Conservation (phyloP, 2,329 filamentous ascomycete species). For the Colletotrichum sp. region DNA sequence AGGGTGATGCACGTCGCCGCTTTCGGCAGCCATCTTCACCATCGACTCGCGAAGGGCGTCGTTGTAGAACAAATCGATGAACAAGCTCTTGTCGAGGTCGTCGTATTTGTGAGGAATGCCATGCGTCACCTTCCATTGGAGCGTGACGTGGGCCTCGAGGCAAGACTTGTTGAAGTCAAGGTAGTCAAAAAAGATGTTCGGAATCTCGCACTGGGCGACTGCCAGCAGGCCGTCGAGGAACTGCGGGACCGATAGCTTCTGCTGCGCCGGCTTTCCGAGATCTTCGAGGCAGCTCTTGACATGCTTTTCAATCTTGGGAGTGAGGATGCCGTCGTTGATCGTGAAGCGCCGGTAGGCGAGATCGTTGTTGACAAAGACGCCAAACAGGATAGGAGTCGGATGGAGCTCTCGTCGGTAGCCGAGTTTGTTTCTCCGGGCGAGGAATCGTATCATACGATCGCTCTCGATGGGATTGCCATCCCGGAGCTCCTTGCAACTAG, state of each 20-base stretch:
- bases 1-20: neutral
- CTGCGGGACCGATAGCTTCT: neutral
- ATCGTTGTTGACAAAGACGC: neutral
- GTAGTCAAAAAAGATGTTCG: neutral
- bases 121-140: neutral
- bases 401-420: neutral
- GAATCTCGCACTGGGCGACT: neutral
- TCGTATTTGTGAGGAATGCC: neutral
- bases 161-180: neutral
- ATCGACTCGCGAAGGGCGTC: neutral
- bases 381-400: neutral
- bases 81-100: neutral
- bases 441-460: neutral
- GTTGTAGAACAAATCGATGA: neutral
- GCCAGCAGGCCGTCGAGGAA: neutral
- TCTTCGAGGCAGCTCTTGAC: neutral
- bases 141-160: neutral
- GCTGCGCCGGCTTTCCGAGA: neutral
- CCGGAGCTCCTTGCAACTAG: neutral
- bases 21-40: neutral
- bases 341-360: neutral
- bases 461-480: neutral
- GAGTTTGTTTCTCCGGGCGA: neutral
- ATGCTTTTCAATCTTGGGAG: neutral
- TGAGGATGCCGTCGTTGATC: neutral